Conservation (phyloP, 2,329 filamentous ascomycete species). For the Thielaviopsis ethacetica region DNA sequence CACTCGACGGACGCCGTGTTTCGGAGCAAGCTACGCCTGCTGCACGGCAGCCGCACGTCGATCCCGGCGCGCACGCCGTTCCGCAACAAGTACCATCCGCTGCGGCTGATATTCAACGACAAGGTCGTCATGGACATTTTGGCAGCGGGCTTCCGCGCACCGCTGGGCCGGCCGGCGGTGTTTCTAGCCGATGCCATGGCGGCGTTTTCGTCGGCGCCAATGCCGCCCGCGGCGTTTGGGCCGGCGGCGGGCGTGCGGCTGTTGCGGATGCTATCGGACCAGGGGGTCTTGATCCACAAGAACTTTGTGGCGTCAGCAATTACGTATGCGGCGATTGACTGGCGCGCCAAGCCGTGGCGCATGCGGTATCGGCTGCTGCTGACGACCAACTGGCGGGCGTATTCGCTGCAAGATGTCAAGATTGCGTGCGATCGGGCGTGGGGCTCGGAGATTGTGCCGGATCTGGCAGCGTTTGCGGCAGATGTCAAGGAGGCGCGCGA, state of each 20-base stretch:
- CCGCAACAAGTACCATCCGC: conserved; percentile 6
- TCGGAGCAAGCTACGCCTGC: background rate
- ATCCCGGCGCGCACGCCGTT: conserved; percentile 3
- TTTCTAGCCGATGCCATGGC: background rate
- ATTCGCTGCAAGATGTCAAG: conserved; percentile 7
- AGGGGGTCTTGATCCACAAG: conserved; percentile 1
- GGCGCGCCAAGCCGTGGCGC: conserved; percentile 9
- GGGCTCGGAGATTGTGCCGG: conserved; percentile 7
- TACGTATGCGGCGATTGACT: conserved; percentile 7
- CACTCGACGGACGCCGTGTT: conserved; percentile 9
- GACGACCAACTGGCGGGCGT: conserved; percentile 4
- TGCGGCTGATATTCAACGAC: conserved; percentile 10
- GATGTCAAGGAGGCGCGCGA: conserved; percentile 2
- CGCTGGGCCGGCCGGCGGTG: background rate
- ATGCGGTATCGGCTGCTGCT: conserved; percentile 2
- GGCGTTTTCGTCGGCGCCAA: background rate
- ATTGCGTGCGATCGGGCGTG: conserved; percentile 9
- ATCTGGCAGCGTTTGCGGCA: background rate
- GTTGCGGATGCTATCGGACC: conserved; percentile 4
- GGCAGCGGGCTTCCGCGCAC: conserved; percentile 4
- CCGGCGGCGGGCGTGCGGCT: conserved; percentile 8
- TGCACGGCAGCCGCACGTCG: background rate
- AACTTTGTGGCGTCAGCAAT: conserved; percentile 6
- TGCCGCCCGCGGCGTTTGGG: conserved; percentile 4
- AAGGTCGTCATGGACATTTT: conserved; percentile 8